Evolutionary conservation across 306 rosid species (phyloP).

Genomic region (Castanospermum australe): DNA sequence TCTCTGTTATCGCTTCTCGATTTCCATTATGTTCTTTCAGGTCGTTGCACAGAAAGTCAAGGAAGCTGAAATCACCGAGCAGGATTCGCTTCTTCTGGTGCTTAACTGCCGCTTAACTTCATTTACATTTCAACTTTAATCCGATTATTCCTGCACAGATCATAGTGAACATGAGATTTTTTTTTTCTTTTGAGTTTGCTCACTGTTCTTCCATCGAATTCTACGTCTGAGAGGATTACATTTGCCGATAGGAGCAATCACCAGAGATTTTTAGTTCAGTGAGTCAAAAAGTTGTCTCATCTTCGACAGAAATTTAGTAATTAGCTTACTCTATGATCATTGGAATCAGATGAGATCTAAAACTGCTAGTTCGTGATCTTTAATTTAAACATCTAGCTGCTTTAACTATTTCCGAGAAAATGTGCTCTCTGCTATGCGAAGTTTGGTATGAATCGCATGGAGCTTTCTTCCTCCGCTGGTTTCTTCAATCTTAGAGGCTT

Average conservation of each 20-base stretch:
- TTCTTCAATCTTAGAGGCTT: not conserved
- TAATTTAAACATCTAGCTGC: not conserved
- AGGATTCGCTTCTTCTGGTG: constrained; percentile 96
- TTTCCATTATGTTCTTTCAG: constrained; percentile 43
- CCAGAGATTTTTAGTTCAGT: not conserved
- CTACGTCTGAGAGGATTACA: constrained; percentile 5
- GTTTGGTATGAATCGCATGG: not conserved
- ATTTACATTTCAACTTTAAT: constrained; percentile 23
- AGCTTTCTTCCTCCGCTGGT: not conserved
- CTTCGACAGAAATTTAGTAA: not conserved
- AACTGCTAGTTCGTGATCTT: not conserved
- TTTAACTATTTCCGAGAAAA: not conserved
- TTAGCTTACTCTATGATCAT: not conserved
- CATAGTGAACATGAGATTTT: not conserved
- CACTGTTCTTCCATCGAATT: constrained; percentile 1
- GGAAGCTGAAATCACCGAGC: constrained; percentile 93
- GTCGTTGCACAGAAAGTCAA: constrained; percentile 83
- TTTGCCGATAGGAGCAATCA: not conserved
- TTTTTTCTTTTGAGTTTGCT: not conserved
- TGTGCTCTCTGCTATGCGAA: not conserved
- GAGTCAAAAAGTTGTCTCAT: not conserved
- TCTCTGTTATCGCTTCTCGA: not conserved
- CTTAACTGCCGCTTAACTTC: constrained; percentile 15
- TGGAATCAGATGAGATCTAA: not conserved
- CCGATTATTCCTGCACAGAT: not conserved